These are phyloP conservation scores for Begonia peltatifolia DNA, from an alignment of 306 rosid genomes.

Conservation along the genomic window DNA sequence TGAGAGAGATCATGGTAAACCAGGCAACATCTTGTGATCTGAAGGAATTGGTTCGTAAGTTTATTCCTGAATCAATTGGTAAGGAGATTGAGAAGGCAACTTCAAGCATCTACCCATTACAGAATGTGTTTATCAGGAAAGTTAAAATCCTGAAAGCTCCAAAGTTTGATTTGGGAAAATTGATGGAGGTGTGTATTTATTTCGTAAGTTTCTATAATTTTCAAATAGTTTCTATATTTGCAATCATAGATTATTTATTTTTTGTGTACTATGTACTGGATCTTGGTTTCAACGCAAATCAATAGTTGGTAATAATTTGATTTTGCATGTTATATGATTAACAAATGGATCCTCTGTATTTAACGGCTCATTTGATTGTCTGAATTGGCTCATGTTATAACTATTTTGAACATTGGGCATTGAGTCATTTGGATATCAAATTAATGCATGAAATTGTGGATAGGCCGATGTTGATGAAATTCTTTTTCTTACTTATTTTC, in stretches of 20 bases:
- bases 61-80: conserved; percentile 75
- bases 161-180: conserved; percentile 80
- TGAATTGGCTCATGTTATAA: no score
- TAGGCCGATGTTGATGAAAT: no score
- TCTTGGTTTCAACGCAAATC: no score
- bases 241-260: no score
- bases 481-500: not conserved
- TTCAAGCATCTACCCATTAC: conserved; percentile 61
- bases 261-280: no score
- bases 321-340: no score
- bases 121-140: conserved; percentile 74
- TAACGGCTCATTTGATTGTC: no score
- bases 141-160: conserved; percentile 93
- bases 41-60: conserved; percentile 77
- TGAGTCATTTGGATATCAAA: no score
- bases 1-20: conserved; percentile 75
- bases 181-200: conserved; percentile 59
- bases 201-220: not conserved
- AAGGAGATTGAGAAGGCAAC: conserved; percentile 84
- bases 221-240: not conserved
- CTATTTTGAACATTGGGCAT: no score
- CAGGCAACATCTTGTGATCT: conserved; percentile 74
- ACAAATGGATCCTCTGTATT: no score
- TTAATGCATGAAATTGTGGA: no score
- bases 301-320: no score